Evolutionary conservation across 768 basidiomycete genomes (phyloP), one percentile per base, ranked within the genome.

Genomic region (Suillus cothurnatus): DNA sequence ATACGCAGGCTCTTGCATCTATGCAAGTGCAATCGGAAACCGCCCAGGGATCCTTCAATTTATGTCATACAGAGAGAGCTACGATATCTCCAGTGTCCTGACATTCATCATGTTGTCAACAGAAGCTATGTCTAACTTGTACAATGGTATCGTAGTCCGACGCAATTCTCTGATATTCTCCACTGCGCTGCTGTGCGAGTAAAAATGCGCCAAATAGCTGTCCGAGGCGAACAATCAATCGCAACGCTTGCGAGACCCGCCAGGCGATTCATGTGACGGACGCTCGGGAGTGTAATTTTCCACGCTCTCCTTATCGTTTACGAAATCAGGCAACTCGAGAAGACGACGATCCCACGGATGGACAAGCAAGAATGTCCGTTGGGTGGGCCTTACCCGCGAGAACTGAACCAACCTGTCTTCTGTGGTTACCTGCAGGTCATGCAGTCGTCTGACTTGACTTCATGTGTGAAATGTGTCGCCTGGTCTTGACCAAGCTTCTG

Each of bases 401-500:
- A n/a, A 45, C n/a, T 45, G 45, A n/a, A n/a, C n/a, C n/a, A 45
- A 7, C n/a, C 45, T n/a, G n/a, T n/a, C 47, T 50, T 28, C 49
- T 23, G 49, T 50, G 7, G 49, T 50, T 14, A 50, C n/a, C 15
- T 26, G 49, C 26, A 50, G 26, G 49, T 50, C 15, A 50, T 28
- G 49, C 17, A 50, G 26, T 7, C 14, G 26, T 50, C 15, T 50
- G 49, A 50, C 26, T 49, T 49, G 47, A 49, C 23, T 26, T 49
- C 47, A 49, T 49, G 21, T 11, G 47, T n/a, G n/a, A n/a, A 49
- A 49, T 49, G 21, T 49, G 14, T 49, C 23, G 47, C 47, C 23
- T 49, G 23, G 12, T 49, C 65, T 63, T 52, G 62, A 57, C 56
- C 59, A 26, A 43, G 49, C 63, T 17, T 61, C 64, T 2, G 61